phyloP scores from a whole-genome alignment of 1,284 basidiomycete species.

The Trichosporon coremiiforme region DNA sequence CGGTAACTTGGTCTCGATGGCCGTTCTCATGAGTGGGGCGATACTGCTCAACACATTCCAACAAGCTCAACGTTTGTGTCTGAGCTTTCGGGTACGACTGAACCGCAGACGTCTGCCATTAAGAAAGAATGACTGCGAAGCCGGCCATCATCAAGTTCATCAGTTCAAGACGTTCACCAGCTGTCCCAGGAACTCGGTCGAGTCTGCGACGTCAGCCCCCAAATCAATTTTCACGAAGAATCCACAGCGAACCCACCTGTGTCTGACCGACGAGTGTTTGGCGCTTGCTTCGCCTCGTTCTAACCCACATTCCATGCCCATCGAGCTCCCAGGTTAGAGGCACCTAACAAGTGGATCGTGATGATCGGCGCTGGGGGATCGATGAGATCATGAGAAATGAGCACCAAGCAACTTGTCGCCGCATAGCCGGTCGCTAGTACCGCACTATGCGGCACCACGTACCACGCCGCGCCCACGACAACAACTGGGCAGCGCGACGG shows the following conservation, averaged over 20 bases:
- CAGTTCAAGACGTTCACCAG: too few relatives aligned
- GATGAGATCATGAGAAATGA: constrained; percentile 8
- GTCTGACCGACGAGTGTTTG: neutral
- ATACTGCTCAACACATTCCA: too few relatives aligned
- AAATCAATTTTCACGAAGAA: neutral
- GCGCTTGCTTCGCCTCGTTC: neutral
- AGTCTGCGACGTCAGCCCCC: neutral
- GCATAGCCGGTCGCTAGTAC: neutral
- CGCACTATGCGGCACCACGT: neutral
- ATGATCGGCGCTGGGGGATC: neutral
- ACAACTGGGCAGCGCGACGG: neutral
- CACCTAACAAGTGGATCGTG: neutral
- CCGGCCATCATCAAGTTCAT: too few relatives aligned
- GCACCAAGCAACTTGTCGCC: neutral
- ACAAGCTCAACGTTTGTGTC: too few relatives aligned
- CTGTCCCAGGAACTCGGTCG: neutral
- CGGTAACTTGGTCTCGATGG: too few relatives aligned
- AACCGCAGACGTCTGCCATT: too few relatives aligned
- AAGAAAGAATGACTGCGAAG: too few relatives aligned
- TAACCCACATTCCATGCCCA: neutral
- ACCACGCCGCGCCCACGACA: constrained; percentile 2
- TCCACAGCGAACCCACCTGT: neutral
- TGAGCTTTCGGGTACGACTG: too few relatives aligned
- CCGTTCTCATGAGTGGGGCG: too few relatives aligned
- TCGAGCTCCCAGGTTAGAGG: neutral